These are phyloP conservation scores for Trichoderma virens DNA, from an alignment of 495 filamentous ascomycete genomes.

Conservation along the genomic window DNA sequence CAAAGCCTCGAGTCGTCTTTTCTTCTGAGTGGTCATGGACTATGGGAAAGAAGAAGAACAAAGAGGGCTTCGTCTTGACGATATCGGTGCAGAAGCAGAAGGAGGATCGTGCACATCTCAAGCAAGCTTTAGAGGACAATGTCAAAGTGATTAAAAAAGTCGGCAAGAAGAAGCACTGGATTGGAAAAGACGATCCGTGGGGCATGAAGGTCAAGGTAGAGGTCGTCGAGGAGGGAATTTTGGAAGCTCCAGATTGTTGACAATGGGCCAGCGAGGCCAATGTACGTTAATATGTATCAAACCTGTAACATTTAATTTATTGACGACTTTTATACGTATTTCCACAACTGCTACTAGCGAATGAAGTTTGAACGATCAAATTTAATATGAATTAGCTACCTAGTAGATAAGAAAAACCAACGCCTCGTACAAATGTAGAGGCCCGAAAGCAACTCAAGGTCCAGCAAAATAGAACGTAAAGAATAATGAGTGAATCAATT, in stretches of 20 bases:
- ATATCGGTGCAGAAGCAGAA: conserved; percentile 23
- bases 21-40: conserved; percentile 26
- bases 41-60: conserved; percentile 23
- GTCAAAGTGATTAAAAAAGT: conserved; percentile 43
- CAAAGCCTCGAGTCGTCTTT: conserved; percentile 23
- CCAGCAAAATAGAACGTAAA: too few species aligned
- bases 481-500: neutral
- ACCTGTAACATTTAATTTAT: too few species aligned
- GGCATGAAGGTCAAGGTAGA: conserved; percentile 15
- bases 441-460: too few species aligned
- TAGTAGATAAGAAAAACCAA: too few species aligned
- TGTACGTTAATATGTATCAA: too few species aligned
- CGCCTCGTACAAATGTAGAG: too few species aligned
- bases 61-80: conserved; percentile 25
- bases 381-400: neutral
- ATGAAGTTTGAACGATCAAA: neutral
- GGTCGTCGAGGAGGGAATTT: conserved; percentile 6
- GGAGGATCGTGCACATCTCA: conserved; percentile 16
- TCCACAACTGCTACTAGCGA: too few species aligned
- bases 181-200: conserved; percentile 26
- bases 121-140: conserved; percentile 28
- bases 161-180: conserved; percentile 55
- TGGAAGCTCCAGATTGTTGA: neutral
- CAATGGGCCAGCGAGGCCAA: neutral
- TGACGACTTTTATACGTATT: too few species aligned